phyloP scores from a whole-genome alignment of 1,139 yeast species.

The Hansenula sp. region DNA sequence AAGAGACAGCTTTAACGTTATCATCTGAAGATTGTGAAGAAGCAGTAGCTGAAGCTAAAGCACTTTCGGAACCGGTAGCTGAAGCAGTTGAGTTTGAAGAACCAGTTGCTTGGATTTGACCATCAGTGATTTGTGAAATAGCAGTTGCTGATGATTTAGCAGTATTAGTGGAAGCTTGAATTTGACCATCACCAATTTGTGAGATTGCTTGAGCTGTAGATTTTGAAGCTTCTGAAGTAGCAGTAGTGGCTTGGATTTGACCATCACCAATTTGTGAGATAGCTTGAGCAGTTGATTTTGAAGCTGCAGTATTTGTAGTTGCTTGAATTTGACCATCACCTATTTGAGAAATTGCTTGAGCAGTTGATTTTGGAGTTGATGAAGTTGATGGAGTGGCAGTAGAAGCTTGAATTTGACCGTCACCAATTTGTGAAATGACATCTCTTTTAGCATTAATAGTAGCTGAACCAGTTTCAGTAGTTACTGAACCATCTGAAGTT shows the following conservation, averaged over 20 bases:
- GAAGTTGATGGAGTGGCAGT: constrained; percentile 33
- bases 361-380: constrained; percentile 11
- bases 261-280: constrained; percentile 16
- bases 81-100: constrained; percentile 2
- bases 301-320: constrained; percentile 21
- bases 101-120: constrained; percentile 31
- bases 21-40: not conserved
- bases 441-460: constrained; percentile 30
- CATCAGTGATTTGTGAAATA: constrained; percentile 30
- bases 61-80: not conserved
- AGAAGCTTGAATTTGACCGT: constrained; percentile 58
- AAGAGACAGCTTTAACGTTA: constrained; percentile 32
- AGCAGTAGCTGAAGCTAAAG: not conserved
- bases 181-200: constrained; percentile 15
- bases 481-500: constrained; percentile 6
- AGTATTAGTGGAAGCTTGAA: constrained; percentile 20
- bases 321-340: constrained; percentile 63
- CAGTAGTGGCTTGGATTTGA: constrained; percentile 16
- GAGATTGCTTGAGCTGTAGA: constrained; percentile 9
- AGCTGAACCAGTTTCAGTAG: constrained; percentile 16
- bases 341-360: constrained; percentile 41
- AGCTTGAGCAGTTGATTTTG: constrained; percentile 20
- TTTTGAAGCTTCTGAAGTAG: constrained; percentile 5
- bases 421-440: constrained; percentile 44
- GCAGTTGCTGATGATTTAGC: constrained; percentile 8